Conservation (phyloP, 1,284 basidiomycete genomes). For the Albatrellus sp. region DNA sequence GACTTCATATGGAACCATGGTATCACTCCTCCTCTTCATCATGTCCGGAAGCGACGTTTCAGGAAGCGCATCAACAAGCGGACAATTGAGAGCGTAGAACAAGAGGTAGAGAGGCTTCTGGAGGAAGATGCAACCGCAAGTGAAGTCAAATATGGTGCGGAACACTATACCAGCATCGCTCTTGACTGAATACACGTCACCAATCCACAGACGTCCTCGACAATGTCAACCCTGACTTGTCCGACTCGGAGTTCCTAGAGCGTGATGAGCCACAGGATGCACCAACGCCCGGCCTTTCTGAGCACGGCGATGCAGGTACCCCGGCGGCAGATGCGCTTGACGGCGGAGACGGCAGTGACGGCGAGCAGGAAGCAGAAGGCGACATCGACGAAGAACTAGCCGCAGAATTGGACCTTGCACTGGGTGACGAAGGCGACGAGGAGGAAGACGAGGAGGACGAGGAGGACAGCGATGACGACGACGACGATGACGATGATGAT, state of each 20-base stretch:
- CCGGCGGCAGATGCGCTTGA: conserved; percentile 25
- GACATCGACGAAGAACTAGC: conserved; percentile 74
- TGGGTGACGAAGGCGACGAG: conserved; percentile 35
- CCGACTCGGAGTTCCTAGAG: conserved; percentile 76
- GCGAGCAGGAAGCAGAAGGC: conserved; percentile 54
- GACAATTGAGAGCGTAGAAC: conserved; percentile 95
- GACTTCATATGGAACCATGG: conserved; percentile 98
- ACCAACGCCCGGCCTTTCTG: conserved; percentile 51
- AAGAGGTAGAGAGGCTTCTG: conserved; percentile 88
- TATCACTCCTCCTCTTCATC: conserved; percentile 85
- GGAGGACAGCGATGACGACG: conserved; percentile 58
- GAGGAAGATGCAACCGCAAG: conserved; percentile 78
- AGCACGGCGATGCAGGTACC: conserved; percentile 49
- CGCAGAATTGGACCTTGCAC: conserved; percentile 60
- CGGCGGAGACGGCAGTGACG: conserved; percentile 46
- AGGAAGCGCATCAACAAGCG: conserved; percentile 80
- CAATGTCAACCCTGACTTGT: conserved; percentile 78
- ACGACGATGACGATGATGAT: conserved; percentile 57
- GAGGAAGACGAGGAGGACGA: conserved; percentile 43
- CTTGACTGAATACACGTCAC: not conserved
- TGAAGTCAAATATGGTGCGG: conserved; percentile 65
- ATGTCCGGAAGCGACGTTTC: conserved; percentile 89
- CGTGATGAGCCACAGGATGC: conserved; percentile 49
- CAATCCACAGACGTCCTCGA: conserved; percentile 54
- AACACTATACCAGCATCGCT: not conserved